These are phyloP conservation scores for Ophiosphaerella narmari DNA, from an alignment of 2,329 filamentous ascomycete species.

Conservation along the genomic window DNA sequence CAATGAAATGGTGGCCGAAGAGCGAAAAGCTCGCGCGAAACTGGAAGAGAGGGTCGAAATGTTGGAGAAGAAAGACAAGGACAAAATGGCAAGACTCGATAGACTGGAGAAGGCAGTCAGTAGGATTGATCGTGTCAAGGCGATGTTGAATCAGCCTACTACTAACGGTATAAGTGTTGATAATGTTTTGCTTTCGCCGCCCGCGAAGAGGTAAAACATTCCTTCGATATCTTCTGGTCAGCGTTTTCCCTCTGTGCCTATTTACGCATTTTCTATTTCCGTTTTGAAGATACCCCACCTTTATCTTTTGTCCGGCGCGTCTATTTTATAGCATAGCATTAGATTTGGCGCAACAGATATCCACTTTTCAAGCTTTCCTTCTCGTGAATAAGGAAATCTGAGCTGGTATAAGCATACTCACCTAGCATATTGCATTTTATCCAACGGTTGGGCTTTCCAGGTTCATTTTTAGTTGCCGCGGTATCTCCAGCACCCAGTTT, in stretches of 20 bases:
- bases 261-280: neutral
- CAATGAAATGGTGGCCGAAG: conserved; percentile 83
- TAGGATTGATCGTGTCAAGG: conserved; percentile 72
- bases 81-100: conserved; percentile 72
- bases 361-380: no score
- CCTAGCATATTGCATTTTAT: no score
- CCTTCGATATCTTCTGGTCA: no score
- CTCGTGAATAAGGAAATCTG: no score
- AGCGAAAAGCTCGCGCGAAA: conserved; percentile 71
- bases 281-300: neutral
- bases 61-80: conserved; percentile 70
- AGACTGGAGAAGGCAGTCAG: conserved; percentile 71
- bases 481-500: no score
- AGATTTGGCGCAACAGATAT: no score
- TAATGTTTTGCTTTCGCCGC: conserved; percentile 1
- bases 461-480: no score
- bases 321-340: no score
- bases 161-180: neutral
- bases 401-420: no score
- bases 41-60: conserved; percentile 72
- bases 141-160: conserved; percentile 54
- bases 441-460: no score
- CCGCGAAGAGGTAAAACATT: conserved; percentile 2
- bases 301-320: no score
- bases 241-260: no score